Evolutionary conservation across 306 rosid species (phyloP).

Genomic region (Pyrus bretschneideri): DNA sequence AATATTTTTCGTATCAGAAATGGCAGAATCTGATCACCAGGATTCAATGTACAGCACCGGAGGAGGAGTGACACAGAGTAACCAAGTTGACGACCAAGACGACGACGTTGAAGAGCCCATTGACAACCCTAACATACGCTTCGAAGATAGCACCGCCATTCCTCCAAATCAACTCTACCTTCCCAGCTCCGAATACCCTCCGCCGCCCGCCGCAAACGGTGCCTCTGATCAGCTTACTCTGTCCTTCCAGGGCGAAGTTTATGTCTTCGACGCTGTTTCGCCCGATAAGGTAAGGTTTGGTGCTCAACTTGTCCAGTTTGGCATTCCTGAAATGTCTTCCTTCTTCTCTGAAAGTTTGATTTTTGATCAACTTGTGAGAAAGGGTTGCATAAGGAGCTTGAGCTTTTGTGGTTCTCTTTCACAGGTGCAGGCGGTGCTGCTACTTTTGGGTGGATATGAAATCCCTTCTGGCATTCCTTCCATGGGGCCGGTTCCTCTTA

Average conservation of each 20-base stretch:
- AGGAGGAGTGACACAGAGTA: constrained; percentile 17
- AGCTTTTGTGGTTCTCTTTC: constrained; percentile 16
- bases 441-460: constrained; percentile 54
- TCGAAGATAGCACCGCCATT: constrained; percentile 20
- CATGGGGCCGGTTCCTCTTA: constrained; percentile 26
- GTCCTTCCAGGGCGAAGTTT: constrained; percentile 53
- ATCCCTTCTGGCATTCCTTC: constrained; percentile 49
- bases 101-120: constrained; percentile 49
- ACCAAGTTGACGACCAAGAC: constrained; percentile 36
- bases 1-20: background rate
- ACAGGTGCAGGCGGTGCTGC: constrained; percentile 54
- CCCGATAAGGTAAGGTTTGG: constrained; percentile 42
- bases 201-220: constrained; percentile 21
- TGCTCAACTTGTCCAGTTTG: background rate
- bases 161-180: constrained; percentile 17
- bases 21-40: constrained; percentile 33
- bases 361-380: background rate
- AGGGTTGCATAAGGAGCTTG: background rate
- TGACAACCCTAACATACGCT: constrained; percentile 42
- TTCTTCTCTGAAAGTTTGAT: background rate
- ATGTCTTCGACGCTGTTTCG: constrained; percentile 49
- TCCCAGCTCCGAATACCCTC: constrained; percentile 30
- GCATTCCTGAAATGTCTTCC: background rate
- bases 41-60: constrained; percentile 25
- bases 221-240: constrained; percentile 47